A percentile compares a stretch with the other conserved stretches of the same genome.
Conservation (phyloP, 1,139 yeast genomes). For the Geotrichum phurueaensis region DNA sequence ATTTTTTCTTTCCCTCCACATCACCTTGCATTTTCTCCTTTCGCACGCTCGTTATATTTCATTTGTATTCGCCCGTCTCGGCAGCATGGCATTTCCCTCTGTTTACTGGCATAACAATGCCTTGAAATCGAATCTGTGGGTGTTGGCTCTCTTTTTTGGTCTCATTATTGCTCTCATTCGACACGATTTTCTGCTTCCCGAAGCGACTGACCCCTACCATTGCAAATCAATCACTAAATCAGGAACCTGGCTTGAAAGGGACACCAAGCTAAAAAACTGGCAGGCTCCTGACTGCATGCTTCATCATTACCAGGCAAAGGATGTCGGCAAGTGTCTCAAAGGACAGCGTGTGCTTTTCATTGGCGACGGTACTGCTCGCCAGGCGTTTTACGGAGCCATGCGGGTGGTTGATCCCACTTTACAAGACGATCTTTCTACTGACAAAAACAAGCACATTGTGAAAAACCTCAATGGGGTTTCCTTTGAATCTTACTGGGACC, state of each 20-base stretch:
- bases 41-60: background rate
- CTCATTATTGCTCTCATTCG: conserved; percentile 2
- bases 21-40: background rate
- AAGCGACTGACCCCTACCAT: conserved; percentile 11
- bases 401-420: conserved; percentile 20
- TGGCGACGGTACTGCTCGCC: conserved; percentile 27
- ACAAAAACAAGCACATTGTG: conserved; percentile 14
- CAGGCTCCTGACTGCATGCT: conserved; percentile 26
- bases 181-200: background rate
- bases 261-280: conserved; percentile 21
- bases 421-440: conserved; percentile 14
- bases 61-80: background rate
- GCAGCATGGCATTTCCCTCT: background rate
- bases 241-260: conserved; percentile 17
- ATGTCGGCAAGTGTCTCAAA: conserved; percentile 20
- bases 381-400: conserved; percentile 22
- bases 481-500: conserved; percentile 26
- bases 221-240: conserved; percentile 13
- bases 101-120: conserved; percentile 9
- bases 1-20: background rate
- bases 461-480: conserved; percentile 17
- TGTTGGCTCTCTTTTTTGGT: conserved; percentile 2
- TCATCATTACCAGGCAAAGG: conserved; percentile 20
- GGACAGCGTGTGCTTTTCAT: conserved; percentile 21
- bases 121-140: conserved; percentile 10